These are phyloP conservation scores for Aphanomyces invadans DNA, from an alignment of 352 stramenopile species.

Conservation along the genomic window DNA sequence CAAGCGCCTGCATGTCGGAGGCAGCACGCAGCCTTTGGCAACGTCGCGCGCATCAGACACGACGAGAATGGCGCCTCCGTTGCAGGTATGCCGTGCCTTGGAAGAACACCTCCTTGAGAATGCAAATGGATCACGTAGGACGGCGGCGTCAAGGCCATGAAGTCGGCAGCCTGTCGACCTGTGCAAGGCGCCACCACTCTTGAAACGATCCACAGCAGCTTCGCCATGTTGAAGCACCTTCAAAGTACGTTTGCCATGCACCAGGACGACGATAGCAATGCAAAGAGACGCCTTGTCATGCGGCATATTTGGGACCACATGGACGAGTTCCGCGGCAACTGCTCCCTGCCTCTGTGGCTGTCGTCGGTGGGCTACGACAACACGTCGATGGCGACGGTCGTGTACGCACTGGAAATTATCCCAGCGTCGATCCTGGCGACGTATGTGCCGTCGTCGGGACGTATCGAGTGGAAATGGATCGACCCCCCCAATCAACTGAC, in stretches of 20 bases:
- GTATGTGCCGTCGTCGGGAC: background rate
- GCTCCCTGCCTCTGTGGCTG: conserved; percentile 7
- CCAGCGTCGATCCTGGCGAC: background rate
- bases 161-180: too few species aligned
- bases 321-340: background rate
- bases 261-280: background rate
- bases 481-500: background rate
- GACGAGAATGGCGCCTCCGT: background rate
- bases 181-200: too few species aligned
- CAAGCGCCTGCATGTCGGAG: background rate
- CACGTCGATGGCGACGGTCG: background rate
- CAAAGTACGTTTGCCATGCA: background rate
- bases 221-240: conserved; percentile 4
- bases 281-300: background rate
- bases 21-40: background rate
- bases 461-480: background rate
- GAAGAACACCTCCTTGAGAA: background rate
- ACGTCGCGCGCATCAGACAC: background rate
- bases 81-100: too few species aligned
- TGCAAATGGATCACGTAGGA: too few species aligned
- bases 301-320: conserved; percentile 7
- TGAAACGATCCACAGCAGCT: conserved; percentile 4
- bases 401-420: background rate
- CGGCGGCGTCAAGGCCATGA: too few species aligned
- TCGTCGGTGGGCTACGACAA: background rate